Base-by-base conservation (phyloP, 345 rosid species). In the Geranium rotundifolium region DNA sequence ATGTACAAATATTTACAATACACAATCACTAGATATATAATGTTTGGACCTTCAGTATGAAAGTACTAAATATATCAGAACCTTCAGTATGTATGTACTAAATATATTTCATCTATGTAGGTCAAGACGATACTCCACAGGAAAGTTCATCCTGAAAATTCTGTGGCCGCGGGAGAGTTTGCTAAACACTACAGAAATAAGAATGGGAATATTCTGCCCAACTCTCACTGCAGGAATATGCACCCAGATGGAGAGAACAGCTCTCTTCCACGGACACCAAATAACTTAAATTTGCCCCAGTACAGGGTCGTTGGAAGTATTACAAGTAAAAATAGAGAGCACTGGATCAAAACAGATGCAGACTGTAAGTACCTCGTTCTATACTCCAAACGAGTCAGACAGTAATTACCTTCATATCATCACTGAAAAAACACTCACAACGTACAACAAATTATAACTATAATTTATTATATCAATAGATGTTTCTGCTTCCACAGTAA, bases 261-360 rank as follows among this genome's bases (percentile, higher is more conserved):
- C 41, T 81, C 68, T 66, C 70, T 59, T 29, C 73, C 37, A 60
- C 66, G 57, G 60, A 59, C 65, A 65, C 75, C 57, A 78, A 71
- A 58, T 69, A 69, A 69, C 76, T 71, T 67, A 65, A 75, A 73
- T 72, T 73, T 71, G 64, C 76, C 62, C 68, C 77, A 68, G 19
- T 59, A 73, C 65, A 72, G 67, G 54, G 71, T 72, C 60, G 64
- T 56, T 17, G 72, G 71, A 71, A 74, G 63, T 52, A 60, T 62
- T 57, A 70, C 84, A 70, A 70, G 71, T 39, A 76, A 65, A 63
- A 76, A 73, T 50, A 67, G 77, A 62, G 96, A 80, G 79, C 82
- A 82, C 81, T 91, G 96, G 96, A 89, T 91, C 84, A 86, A 82
- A 75, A 85, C 95, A 70, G 96, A 91, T 71, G 86, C 84, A 71